Percentiles rank a stretch among this genome's conserved stretches.
Evolutionary conservation across 495 filamentous ascomycete species (phyloP).

Genomic region (Podospora sp.): DNA sequence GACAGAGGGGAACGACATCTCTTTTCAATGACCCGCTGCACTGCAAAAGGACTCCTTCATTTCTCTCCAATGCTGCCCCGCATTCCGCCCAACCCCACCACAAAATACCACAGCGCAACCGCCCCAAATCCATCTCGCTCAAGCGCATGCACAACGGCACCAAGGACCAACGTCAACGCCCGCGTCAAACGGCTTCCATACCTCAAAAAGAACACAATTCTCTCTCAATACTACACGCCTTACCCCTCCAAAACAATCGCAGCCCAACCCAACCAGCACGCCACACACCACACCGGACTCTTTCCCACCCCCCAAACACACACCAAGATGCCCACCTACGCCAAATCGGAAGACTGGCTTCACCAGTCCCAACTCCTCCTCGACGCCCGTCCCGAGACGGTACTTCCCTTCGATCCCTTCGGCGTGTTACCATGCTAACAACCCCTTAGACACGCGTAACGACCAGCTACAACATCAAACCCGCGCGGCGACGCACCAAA

Average conservation of each 20-base stretch:
- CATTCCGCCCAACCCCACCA: slow-evolving; percentile 27
- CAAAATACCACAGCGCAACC: slow-evolving; percentile 17
- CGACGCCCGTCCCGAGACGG: slow-evolving; percentile 50
- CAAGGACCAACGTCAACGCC: background rate
- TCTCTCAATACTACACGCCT: too few relatives aligned
- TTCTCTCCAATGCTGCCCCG: slow-evolving; percentile 21
- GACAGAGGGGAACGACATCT: too few relatives aligned
- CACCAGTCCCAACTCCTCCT: slow-evolving; percentile 52
- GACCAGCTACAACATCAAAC: slow-evolving; percentile 77
- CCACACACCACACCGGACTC: too few relatives aligned
- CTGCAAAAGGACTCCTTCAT: background rate
- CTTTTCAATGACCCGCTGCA: too few relatives aligned
- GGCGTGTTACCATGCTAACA: background rate
- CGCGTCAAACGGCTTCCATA: background rate
- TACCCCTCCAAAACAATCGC: too few relatives aligned
- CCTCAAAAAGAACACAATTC: background rate
- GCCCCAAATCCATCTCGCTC: slow-evolving; percentile 21
- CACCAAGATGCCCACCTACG: slow-evolving; percentile 53
- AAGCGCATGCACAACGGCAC: background rate
- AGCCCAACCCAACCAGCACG: too few relatives aligned
- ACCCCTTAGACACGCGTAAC: slow-evolving; percentile 71
- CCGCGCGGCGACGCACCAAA: slow-evolving; percentile 35
- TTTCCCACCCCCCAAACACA: too few relatives aligned
- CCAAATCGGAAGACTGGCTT: slow-evolving; percentile 58
- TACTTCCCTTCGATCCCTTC: slow-evolving; percentile 28